Conservation (phyloP, 805 yeast genomes). For the Wickerhamiella slavikovae region DNA sequence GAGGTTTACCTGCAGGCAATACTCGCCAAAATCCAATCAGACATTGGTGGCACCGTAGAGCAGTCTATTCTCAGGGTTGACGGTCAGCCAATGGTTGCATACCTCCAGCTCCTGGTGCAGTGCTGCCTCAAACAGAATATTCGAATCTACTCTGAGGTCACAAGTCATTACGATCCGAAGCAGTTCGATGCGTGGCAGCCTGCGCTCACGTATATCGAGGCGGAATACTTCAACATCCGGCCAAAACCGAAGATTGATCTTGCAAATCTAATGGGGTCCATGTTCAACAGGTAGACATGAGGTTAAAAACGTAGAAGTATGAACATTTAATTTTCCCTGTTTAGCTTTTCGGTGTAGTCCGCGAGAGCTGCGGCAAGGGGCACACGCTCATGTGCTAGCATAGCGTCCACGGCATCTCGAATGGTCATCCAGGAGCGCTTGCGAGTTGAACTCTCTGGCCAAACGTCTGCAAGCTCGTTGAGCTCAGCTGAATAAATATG, state of each 20-base stretch:
- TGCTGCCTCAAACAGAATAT: conserved; percentile 35
- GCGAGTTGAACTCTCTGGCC: conserved; percentile 59
- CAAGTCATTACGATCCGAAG: conserved; percentile 26
- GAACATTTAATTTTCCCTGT: too few relatives aligned
- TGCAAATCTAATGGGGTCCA: conserved; percentile 56
- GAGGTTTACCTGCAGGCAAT: conserved; percentile 21
- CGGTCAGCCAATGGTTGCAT: conserved; percentile 32
- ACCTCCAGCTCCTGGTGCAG: conserved; percentile 42
- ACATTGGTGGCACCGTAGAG: too few relatives aligned
- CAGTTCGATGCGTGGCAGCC: conserved; percentile 18
- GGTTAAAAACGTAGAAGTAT: too few relatives aligned
- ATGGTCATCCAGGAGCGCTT: conserved; percentile 47
- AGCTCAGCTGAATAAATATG: conserved; percentile 68
- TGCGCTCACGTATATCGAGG: conserved; percentile 38
- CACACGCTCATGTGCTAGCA: conserved; percentile 14
- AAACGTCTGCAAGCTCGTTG: conserved; percentile 30
- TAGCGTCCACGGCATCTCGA: conserved; percentile 15
- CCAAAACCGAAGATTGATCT: conserved; percentile 33
- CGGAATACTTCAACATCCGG: conserved; percentile 36
- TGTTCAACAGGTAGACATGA: conserved; percentile 19
- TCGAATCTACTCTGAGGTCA: conserved; percentile 33
- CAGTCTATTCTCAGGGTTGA: conserved; percentile 23
- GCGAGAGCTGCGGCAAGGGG: conserved; percentile 18
- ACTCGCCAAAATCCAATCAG: too few relatives aligned
- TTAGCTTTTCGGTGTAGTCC: too few relatives aligned